Evolutionary conservation across 768 basidiomycete species (phyloP).

Genomic region (Leucocoprinus birnbaumii): DNA sequence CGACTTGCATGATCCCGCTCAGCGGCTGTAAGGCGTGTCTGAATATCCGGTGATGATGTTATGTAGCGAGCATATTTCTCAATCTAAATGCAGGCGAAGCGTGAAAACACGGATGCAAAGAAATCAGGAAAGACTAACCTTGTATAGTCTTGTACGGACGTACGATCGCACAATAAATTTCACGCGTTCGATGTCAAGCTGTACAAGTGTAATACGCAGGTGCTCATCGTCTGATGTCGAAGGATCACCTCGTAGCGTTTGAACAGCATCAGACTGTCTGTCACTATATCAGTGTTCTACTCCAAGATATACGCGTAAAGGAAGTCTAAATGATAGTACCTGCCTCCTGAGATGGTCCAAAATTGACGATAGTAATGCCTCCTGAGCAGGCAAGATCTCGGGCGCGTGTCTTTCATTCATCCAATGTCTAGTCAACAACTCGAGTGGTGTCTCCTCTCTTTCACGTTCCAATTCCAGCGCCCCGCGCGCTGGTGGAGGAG

Average conservation of each 20-base stretch:
- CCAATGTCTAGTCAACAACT: constrained; percentile 78
- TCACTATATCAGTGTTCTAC: constrained; percentile 2
- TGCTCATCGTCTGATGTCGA: constrained; percentile 91
- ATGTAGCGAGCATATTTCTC: constrained; percentile 87
- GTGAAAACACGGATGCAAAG: neutral
- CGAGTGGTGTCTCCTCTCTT: constrained; percentile 50
- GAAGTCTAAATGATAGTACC: constrained; percentile 37
- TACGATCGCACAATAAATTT: constrained; percentile 92
- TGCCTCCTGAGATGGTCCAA: constrained; percentile 80
- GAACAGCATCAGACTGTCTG: constrained; percentile 74
- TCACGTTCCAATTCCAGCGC: neutral
- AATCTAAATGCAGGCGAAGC: constrained; percentile 48
- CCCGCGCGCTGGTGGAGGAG: neutral
- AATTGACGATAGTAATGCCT: constrained; percentile 58
- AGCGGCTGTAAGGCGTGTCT: constrained; percentile 76
- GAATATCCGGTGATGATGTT: constrained; percentile 63
- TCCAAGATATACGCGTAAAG: constrained; percentile 3
- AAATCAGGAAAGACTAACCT: constrained; percentile 46
- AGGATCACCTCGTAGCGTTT: constrained; percentile 73
- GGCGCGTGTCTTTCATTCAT: constrained; percentile 83
- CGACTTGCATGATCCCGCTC: constrained; percentile 81
- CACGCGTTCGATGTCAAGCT: constrained; percentile 92
- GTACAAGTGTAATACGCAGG: constrained; percentile 87
- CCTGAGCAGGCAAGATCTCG: constrained; percentile 73
- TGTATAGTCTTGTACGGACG: constrained; percentile 80